Base-by-base conservation (phyloP, 139 green algal species). In the Mychonastes homosphaera region DNA sequence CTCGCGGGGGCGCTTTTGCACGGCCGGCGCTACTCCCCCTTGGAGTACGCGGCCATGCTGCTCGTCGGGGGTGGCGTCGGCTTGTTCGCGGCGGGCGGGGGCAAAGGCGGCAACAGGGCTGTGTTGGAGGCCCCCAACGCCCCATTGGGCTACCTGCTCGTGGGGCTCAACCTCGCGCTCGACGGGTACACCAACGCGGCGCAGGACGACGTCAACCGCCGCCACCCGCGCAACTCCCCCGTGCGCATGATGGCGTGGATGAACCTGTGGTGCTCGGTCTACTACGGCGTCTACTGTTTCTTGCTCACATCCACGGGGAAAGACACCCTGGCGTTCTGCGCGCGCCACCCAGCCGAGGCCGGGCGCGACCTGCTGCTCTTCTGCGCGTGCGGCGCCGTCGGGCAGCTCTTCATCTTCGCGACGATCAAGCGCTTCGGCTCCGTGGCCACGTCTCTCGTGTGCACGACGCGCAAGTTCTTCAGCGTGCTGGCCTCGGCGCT, bases 401-500 rank as follows among this genome's bases (percentile, higher is more conserved):
- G 88, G 15, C 92, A 99, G 78, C 80, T 97, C 24, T 97, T 96
- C 75, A 98, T 99, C 45, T 99, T 98, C 66, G 77, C 79, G 58
- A 96, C 87, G 26, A 97, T 99, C 73, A 80, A 82, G 60, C 65
- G 52, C 16, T 96, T 96, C 79, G 92, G 92, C 7, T 80, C 81
- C 9, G 67, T 98, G n/a, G 62, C 78, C 30, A 91, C 86, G 67
- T 95, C 86, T 0, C 75, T 95, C 19, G 78, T 97, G 26, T 96
- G 87, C 64, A 99, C 92, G 33, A 98, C 92, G 15, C 78, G 92
- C 49, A 99, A 99, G 80, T 98, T 99, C 70, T 95, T 97, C 75
- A 95, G 83, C 74, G 97, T 98, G 58, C 64, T 98, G 63, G 64
- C 92, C 19, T 89, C 72, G 4, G 79, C 84, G 18, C 35, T 80